Evolutionary conservation across 2,329 filamentous ascomycete genomes (phyloP), one percentile per base, ranked within the genome.

Genomic region (Diaporthe amygdali): DNA sequence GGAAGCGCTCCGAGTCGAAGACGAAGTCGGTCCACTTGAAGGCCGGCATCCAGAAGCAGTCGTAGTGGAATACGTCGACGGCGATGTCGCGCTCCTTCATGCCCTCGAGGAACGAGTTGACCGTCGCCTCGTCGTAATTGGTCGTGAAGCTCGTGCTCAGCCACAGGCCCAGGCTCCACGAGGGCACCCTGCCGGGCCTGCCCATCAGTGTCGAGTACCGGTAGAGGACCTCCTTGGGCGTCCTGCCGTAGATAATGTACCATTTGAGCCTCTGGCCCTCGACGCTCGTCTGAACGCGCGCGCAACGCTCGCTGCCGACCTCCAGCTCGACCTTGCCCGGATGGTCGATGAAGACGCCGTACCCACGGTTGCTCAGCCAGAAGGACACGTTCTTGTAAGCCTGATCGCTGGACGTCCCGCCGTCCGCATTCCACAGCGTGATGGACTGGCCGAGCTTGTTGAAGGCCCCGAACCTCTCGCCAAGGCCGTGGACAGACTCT

Each of bases 121-220:
- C 92, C 0, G 92, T 94, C 25, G 85, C 79, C 79, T 94, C 92
- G 73, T 92, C 90, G 77, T 94, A 94, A 73, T 89, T 88, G 3
- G 92, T 94, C 2, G 91, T 93, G 81, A 94, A 94, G 72, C 89
- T 92, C 17, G 93, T 95, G 69, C 90, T 94, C 25, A 95, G 85
- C 92, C 92, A 94, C 10, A 94, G 84, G 1, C 92, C 92, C 74
- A 91, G 94, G 73, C 91, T 93, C 93, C 93, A 95, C 34, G 88
- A 87, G 0, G 93, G 93, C 2, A 93, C 88, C 69, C 86, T 86
- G 44, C 86, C 87, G 0, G 93, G 88, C 56, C 86, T 86, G 1
- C 93, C 93, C 0, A 92, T 94, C 44, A 95, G 83, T 27, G 87
- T 82, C 0, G 91, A 89, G 78, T 94, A 95, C 73, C 88, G 87